Evolutionary conservation across 2,329 filamentous ascomycete genomes (phyloP), one percentile per base, ranked within the genome.

Genomic region (Plectosphaerella plurivora): DNA sequence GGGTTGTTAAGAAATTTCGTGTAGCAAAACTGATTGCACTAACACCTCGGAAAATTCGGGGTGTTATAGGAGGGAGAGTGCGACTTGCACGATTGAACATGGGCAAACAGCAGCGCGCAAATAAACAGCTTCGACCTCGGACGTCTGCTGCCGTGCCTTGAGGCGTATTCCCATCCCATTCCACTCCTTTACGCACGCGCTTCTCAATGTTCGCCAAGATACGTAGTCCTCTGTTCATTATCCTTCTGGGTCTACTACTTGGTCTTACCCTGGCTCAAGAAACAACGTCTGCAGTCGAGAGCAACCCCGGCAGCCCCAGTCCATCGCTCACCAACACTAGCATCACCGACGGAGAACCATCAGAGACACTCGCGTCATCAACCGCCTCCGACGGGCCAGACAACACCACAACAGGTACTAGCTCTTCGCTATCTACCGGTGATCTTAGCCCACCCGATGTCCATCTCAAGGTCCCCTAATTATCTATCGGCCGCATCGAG

Each of bases 401-500:
- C 14, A 14, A 36, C 33, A 36, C 57, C 2, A 57, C 57, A 8
- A 61, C 49, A 55, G 39, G 55, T 52, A 50, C 54, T 9, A 50
- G 53, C 35, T 50, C 55, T 44, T 58, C 63, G 1, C 53, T 61
- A 35, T 66, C 67, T 41, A 62, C 64, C 45, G 59, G 63, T 54
- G 35, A 67, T 68, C 12, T 68, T 65, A 14, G 33, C 4, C 69
- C 74, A 0, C 80, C 81, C 10, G 82, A 86, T 66, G 81, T 85
- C 16, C 71, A 75, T 51, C 74, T 86, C 37, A 76, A 74, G 47
- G 76, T 84, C 1, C 80, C 82, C 1, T 73, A 82, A 56, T 71
- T 86, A 8, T 77, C 76, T 39, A 81, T 86, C 16, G 77, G 77
- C 39, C 71, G 73, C 48, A 85, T 86, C 53, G 81, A 84, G 65